Base-by-base conservation (phyloP, 257 asterid species). In the Nyctanthes arbortristis region DNA sequence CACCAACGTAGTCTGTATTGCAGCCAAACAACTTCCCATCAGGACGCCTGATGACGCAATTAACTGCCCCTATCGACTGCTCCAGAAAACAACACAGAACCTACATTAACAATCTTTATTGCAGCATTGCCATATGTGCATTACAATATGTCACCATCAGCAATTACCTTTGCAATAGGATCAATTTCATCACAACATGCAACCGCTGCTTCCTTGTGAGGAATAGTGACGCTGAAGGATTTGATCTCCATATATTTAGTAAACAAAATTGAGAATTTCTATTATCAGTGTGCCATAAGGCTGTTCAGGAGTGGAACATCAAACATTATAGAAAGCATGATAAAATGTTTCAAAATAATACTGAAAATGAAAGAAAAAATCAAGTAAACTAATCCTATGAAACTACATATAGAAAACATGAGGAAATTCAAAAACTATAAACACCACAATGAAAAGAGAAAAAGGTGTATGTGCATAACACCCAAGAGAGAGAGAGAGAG, bases 41-140 rank as follows among this genome's bases (percentile, higher is more conserved):
- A 16, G 89, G 88, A 59, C 77, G 82, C 68, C 93, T 82, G 74
- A 88, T 65, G 32, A 91, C 36, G 78, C 95, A 86, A 83, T 93
- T 93, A 59, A 89, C 96, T 1, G 97, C 99, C 75, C 97, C 99
- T 69, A 91, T 94, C 9, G 89, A 81, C 97, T 94, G 88, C 66
- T 30, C 54, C 35, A 71, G 11, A 16, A 37, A 76, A 76, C 22
- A n/a, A 56, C n/a, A 61, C 18, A 36, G 63, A 56, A 68, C 36
- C 72, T 58, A 64, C 30, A 69, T 34, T 8, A 40, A 63, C 55
- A n/a, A 63, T 52, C 62, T 47, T 30, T 13, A 58, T 27, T 37
- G 7, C 24, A 59, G 36, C 35, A 67, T 24, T 45, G 64, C 24
- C 18, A 64, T 69, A 61, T 66, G 49, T n/a, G 55, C 4, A 66